These are phyloP conservation scores for Ogataea ramenticola DNA, from an alignment of 805 yeast species.

Conservation along the genomic window DNA sequence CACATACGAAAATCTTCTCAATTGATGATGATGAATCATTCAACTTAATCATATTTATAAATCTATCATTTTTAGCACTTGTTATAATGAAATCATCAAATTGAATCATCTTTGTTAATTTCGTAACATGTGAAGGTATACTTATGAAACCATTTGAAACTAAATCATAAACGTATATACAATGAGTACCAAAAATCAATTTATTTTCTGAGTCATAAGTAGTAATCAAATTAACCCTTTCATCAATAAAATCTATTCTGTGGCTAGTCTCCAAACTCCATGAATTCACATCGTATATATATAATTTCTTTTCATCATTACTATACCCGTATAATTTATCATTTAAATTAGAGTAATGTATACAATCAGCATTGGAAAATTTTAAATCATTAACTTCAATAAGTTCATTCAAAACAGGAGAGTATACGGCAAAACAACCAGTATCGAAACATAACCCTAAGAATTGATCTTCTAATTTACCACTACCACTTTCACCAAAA, in stretches of 20 bases:
- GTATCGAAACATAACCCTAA: slow-evolving; percentile 58
- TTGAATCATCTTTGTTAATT: too few species aligned
- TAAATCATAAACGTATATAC: slow-evolving; percentile 47
- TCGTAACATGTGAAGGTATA: slow-evolving; percentile 70
- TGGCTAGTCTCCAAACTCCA: too few species aligned
- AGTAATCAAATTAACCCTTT: not conserved
- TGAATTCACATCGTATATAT: slow-evolving; percentile 52
- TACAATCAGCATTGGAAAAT: slow-evolving; percentile 9
- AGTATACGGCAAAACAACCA: slow-evolving; percentile 59
- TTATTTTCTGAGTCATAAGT: too few species aligned
- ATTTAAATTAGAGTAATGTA: slow-evolving; percentile 40
- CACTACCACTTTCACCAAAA: too few species aligned
- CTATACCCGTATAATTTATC: slow-evolving; percentile 43
- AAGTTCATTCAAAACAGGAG: slow-evolving; percentile 57
- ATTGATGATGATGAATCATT: slow-evolving; percentile 30
- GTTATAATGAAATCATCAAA: slow-evolving; percentile 18
- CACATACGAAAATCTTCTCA: slow-evolving; percentile 58
- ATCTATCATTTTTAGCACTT: slow-evolving; percentile 74
- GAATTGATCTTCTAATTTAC: slow-evolving; percentile 31
- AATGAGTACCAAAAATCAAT: slow-evolving; percentile 60
- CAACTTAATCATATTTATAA: slow-evolving; percentile 61
- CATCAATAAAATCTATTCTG: slow-evolving; percentile 7
- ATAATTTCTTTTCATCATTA: slow-evolving; percentile 49
- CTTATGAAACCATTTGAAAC: slow-evolving; percentile 11
- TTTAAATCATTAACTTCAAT: slow-evolving; percentile 36